These are phyloP conservation scores for Podaxis carcinomalis DNA, from an alignment of 768 basidiomycete genomes.

Conservation along the genomic window DNA sequence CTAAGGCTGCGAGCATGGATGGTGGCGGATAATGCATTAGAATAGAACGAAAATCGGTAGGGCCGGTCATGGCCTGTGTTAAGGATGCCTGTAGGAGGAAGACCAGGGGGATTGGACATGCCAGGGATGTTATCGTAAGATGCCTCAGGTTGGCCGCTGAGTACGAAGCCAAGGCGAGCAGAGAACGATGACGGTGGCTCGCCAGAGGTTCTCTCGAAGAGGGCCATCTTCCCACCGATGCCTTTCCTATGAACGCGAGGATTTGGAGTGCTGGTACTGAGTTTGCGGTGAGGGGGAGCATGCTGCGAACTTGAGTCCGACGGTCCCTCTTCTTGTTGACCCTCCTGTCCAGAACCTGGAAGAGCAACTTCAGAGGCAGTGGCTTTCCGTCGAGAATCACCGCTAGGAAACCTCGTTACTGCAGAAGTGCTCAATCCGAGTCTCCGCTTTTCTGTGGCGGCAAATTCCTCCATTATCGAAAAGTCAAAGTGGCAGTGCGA, in stretches of 20 bases:
- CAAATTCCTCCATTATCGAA: conserved; percentile 71
- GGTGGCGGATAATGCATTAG: conserved; percentile 85
- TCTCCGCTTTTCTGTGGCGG: conserved; percentile 58
- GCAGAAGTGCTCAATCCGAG: conserved; percentile 54
- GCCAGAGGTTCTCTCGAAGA: conserved; percentile 68
- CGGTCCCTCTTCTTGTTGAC: conserved; percentile 7
- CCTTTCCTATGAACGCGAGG: conserved; percentile 57
- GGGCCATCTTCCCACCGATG: conserved; percentile 79
- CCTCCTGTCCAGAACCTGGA: conserved; percentile 7
- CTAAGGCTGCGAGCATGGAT: conserved; percentile 92
- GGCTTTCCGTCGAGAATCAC: conserved; percentile 15
- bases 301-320: conserved; percentile 21
- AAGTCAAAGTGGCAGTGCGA: conserved; percentile 69
- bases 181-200: conserved; percentile 47
- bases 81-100: conserved; percentile 29
- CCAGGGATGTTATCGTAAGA: conserved; percentile 25
- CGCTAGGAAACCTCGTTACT: conserved; percentile 33
- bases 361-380: conserved; percentile 9
- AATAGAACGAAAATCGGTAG: conserved; percentile 98
- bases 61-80: conserved; percentile 76
- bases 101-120: conserved; percentile 16
- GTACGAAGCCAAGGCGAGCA: conserved; percentile 27
- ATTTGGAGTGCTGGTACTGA: conserved; percentile 75
- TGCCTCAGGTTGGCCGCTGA: conserved; percentile 19
- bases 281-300: conserved; percentile 72